Evolutionary conservation across 2,329 filamentous ascomycete genomes (phyloP), one percentile per base, ranked within the genome.

Genomic region (Blumeria graminis): DNA sequence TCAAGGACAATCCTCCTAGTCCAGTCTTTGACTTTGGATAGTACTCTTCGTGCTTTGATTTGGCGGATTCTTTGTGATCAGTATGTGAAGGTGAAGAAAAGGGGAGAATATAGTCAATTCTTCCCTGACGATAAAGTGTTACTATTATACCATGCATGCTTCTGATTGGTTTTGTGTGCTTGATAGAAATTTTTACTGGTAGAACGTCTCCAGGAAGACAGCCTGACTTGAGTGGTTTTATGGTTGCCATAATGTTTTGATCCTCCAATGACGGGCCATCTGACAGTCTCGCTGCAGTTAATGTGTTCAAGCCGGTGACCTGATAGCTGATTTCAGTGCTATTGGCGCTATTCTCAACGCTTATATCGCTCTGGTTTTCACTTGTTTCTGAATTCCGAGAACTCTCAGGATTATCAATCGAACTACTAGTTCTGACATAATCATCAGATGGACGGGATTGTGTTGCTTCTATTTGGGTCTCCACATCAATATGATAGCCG

Each of bases 81-180:
- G 71, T 72, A 11, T 71, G 64, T 5, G 74, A 71, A 4, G 80
- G 80, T 6, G 77, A 71, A 64, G 88, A 84, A 2, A 28, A 28
- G 22, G 22, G 22, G 22, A 28, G 22, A 28, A 28, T 28, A 28
- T 28, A 28, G 66, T 98, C 90, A 50, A 96, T 90, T 58, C 87
- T 81, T 28, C 88, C 88, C 68, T 94, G 86, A 48, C 92, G 80
- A 67, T 93, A 95, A 8, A 98, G 72, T 1, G 92, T 96, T 50
- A 94, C 80, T 59, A 96, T 92, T 52, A 96, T 84, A 7, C 92
- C 90, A 62, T 90, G 85, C 70, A 94, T 76, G 66, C 88, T 96
- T 70, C 90, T 87, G 64, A 96, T 79, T 57, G 81, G 77, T 68
- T 93, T 94, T 58, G 84, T 90, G 66, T 96, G 92, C 60, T 87